These are phyloP conservation scores for Ceratobasidium sp. DNA, from an alignment of 1,284 basidiomycete species.

Conservation along the genomic window DNA sequence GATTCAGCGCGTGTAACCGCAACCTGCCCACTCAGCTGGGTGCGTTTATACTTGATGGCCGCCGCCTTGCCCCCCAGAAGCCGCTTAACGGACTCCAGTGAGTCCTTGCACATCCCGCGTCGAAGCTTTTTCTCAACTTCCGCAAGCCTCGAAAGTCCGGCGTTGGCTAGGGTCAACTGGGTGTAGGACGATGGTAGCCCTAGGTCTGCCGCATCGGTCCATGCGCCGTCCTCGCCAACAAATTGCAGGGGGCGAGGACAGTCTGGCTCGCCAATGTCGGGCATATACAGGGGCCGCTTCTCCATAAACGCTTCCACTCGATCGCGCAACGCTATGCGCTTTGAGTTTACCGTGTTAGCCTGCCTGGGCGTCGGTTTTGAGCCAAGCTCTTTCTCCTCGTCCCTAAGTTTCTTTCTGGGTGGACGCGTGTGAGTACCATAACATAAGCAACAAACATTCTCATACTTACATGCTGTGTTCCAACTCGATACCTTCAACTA, in stretches of 20 bases:
- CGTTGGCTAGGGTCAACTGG: background rate
- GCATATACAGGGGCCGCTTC: background rate
- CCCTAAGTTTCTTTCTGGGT: background rate
- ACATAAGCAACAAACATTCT: too few relatives aligned
- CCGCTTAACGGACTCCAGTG: conserved; percentile 6
- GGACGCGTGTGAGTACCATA: too few relatives aligned
- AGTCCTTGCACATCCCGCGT: background rate
- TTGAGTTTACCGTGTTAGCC: background rate
- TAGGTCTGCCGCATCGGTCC: background rate
- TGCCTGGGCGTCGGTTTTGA: background rate
- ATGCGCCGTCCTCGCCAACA: background rate
- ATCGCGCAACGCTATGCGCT: background rate
- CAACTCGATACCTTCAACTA: background rate
- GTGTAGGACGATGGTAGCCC: conserved; percentile 3
- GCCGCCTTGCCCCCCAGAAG: background rate
- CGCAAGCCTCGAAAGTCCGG: background rate
- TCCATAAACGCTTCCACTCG: background rate
- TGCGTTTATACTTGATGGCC: background rate
- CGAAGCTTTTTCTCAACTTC: conserved; percentile 2
- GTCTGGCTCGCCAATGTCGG: background rate
- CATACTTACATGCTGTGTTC: conserved; percentile 10
- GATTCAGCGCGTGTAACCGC: background rate
- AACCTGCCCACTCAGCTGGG: background rate
- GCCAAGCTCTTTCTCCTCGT: background rate
- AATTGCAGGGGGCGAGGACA: background rate